Percentiles rank a stretch among this genome's conserved stretches.
Evolutionary conservation across 441 rosid genomes (phyloP).

Genomic region (Populus hybrid): DNA sequence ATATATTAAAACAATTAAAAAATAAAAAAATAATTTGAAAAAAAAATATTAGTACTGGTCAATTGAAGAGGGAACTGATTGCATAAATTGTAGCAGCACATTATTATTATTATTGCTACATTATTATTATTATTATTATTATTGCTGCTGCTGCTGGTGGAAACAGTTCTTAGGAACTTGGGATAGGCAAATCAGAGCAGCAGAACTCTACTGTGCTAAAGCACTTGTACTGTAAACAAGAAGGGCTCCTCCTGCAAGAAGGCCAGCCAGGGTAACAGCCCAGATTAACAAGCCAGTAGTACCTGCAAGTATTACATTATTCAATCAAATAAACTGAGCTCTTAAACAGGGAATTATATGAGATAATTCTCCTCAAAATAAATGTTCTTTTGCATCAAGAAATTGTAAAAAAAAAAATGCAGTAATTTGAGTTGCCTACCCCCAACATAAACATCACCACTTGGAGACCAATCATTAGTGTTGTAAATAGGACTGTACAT

Average conservation of each 20-base stretch:
- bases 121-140: too few relatives aligned
- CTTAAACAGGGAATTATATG: neutral
- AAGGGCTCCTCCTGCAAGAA: constrained; percentile 89
- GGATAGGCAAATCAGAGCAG: neutral
- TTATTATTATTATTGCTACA: too few relatives aligned
- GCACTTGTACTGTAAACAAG: constrained; percentile 97
- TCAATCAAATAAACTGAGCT: neutral
- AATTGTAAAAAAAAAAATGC: neutral
- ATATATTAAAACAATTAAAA: too few relatives aligned
- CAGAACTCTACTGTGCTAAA: constrained; percentile 53
- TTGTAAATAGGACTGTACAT: constrained; percentile 70
- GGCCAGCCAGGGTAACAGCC: constrained; percentile 75
- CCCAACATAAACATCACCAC: constrained; percentile 79
- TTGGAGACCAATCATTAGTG: constrained; percentile 70
- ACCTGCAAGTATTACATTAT: constrained; percentile 32
- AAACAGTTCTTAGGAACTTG: too few relatives aligned
- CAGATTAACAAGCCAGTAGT: constrained; percentile 80
- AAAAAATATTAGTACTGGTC: neutral
- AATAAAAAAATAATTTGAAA: too few relatives aligned
- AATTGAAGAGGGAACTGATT: neutral
- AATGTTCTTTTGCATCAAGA: neutral
- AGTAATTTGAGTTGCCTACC: constrained; percentile 30
- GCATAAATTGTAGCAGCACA: too few relatives aligned
- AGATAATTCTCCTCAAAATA: neutral
- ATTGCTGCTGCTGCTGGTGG: too few relatives aligned